Percentiles rank a stretch among this genome's conserved stretches.
Evolutionary conservation across 257 asterid genomes (phyloP).

Genomic region (Lavandula angustifolia): DNA sequence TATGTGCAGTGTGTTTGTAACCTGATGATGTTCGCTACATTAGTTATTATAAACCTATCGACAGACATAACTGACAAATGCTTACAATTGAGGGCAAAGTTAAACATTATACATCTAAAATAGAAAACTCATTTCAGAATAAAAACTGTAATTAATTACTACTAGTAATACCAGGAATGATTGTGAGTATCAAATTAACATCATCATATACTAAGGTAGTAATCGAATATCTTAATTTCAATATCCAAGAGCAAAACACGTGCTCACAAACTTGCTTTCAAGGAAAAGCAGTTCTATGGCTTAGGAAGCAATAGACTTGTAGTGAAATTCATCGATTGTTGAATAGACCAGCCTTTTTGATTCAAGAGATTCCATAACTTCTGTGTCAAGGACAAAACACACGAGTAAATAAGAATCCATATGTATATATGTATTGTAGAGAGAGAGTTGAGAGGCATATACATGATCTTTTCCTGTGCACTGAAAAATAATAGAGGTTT

Average conservation of each 20-base stretch:
- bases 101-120: no score
- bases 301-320: constrained; percentile 56
- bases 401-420: not conserved
- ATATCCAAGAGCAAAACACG: not conserved
- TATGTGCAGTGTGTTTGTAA: no score
- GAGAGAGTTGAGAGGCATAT: constrained; percentile 28
- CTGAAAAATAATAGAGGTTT: constrained; percentile 45
- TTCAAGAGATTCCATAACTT: constrained; percentile 60
- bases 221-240: not conserved
- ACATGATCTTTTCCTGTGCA: constrained; percentile 62
- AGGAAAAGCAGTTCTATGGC: no score
- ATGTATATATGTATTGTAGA: constrained; percentile 10
- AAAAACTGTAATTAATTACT: no score
- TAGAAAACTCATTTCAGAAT: no score
- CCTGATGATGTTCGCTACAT: no score
- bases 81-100: no score
- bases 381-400: constrained; percentile 42
- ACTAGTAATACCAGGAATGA: not conserved
- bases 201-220: no score
- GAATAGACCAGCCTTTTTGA: constrained; percentile 75
- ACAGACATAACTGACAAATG: no score
- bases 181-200: not conserved
- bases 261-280: no score
- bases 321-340: constrained; percentile 79
- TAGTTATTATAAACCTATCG: no score